These are phyloP conservation scores for Cercophora samala DNA, from an alignment of 495 filamentous ascomycete species.

Conservation along the genomic window DNA sequence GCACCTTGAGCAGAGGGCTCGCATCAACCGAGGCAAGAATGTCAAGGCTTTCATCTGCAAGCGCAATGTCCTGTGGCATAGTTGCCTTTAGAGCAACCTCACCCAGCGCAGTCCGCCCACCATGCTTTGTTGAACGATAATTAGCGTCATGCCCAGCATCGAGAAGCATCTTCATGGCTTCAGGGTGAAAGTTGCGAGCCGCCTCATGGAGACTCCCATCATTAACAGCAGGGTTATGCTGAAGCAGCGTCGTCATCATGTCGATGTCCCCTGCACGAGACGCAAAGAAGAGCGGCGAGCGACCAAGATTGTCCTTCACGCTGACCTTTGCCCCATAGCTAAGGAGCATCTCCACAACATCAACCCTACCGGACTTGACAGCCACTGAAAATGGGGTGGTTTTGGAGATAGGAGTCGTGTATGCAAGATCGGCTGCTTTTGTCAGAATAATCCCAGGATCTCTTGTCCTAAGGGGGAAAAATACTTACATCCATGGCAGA, in stretches of 20 bases:
- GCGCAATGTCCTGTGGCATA: slow-evolving; percentile 30
- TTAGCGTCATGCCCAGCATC: slow-evolving; percentile 42
- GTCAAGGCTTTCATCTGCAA: slow-evolving; percentile 35
- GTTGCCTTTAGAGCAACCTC: slow-evolving; percentile 40
- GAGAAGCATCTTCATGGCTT: slow-evolving; percentile 38
- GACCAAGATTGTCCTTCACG: slow-evolving; percentile 36
- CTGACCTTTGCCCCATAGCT: slow-evolving; percentile 39
- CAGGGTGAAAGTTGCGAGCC: slow-evolving; percentile 36
- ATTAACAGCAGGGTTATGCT: slow-evolving; percentile 27
- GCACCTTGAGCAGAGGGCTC: slow-evolving; percentile 35
- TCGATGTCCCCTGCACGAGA: slow-evolving; percentile 25
- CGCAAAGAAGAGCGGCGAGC: slow-evolving; percentile 43
- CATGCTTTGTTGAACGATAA: slow-evolving; percentile 40
- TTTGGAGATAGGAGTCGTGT: slow-evolving; percentile 35
- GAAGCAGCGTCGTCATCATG: slow-evolving; percentile 23
- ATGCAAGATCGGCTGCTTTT: slow-evolving; percentile 36
- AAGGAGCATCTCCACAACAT: slow-evolving; percentile 36
- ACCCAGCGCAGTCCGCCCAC: slow-evolving; percentile 41
- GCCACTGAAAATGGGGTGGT: slow-evolving; percentile 42
- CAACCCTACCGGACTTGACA: slow-evolving; percentile 34
- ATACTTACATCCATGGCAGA: slow-evolving; percentile 37
- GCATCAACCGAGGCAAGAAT: slow-evolving; percentile 38
- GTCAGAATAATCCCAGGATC: slow-evolving; percentile 15
- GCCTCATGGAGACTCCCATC: slow-evolving; percentile 47
- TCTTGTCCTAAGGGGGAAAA: not conserved